Evolutionary conservation across 768 basidiomycete genomes (phyloP), one percentile per base, ranked within the genome.

Genomic region (Boletus vinaceobasis): DNA sequence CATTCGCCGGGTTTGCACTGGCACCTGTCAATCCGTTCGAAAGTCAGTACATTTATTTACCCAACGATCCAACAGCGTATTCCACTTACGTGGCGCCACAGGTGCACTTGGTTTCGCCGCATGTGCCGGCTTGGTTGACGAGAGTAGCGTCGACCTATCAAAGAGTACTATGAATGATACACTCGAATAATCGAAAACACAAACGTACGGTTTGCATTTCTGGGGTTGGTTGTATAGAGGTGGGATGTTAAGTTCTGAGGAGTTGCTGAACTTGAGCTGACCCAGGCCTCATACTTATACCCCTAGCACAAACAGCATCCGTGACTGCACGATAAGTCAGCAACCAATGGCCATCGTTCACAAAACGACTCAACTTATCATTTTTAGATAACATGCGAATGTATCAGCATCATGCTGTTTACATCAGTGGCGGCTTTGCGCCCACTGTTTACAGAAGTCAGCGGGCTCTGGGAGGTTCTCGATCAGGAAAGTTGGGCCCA

Each of bases 171-270:
- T 57, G n/a, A 60, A 53, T 9, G 35, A 50, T 14, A 17, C 0
- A 17, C 14, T 4, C 32, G 4, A 27, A 39, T 4, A 4, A 29
- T 7, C 26, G 10, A n/a, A 29, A 31, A 9, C 15, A 32, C 9
- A 3, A 23, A 15, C 62, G 11, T 55, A 64, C 63, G 32, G 45
- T 52, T 54, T 64, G 59, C 63, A 64, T 64, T 7, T 51, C 36
- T 4, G 32, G 9, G 9, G 36, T 10, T 33, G 26, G 40, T 48
- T 7, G 48, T 33, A 43, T 43, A 10, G 23, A n/a, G 43, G 10
- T 47, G 33, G 17, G 33, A 32, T 42, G 5, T 35, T 2, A 21
- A 43, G 48, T 1, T 49, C 23, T 47, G 36, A 43, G 5, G 17
- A 14, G 27, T 19, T 13, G 9, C 4, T 11, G 33, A 23, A 2